Evolutionary conservation across 805 yeast genomes (phyloP).

Genomic region (Candida ipomoeae): DNA sequence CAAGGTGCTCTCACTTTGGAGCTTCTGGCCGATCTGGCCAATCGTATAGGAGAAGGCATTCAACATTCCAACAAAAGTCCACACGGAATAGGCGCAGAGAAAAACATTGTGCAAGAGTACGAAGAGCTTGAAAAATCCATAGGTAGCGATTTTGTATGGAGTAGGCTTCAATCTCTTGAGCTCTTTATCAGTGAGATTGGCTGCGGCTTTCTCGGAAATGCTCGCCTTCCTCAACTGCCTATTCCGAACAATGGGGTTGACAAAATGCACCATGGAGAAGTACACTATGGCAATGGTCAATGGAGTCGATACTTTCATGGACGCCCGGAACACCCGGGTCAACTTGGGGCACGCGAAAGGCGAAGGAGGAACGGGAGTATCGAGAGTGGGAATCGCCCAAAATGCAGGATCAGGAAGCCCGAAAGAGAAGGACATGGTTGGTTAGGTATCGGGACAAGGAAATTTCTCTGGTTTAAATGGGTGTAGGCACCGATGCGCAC

Average conservation of each 20-base stretch:
- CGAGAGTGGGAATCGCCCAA: slow-evolving; percentile 29
- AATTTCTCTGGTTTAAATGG: not conserved
- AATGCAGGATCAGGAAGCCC: slow-evolving; percentile 33
- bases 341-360: slow-evolving; percentile 32
- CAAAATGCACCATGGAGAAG: slow-evolving; percentile 52
- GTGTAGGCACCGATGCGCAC: slow-evolving; percentile 2
- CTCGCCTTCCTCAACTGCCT: slow-evolving; percentile 40
- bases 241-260: slow-evolving; percentile 45
- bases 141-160: slow-evolving; percentile 47
- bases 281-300: slow-evolving; percentile 54
- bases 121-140: slow-evolving; percentile 45
- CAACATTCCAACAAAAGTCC: slow-evolving; percentile 70
- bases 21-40: slow-evolving; percentile 14
- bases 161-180: slow-evolving; percentile 45
- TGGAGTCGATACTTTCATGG: slow-evolving; percentile 52
- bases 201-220: slow-evolving; percentile 15
- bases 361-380: slow-evolving; percentile 29
- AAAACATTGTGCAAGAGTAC: slow-evolving; percentile 59
- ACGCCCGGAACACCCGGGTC: slow-evolving; percentile 31
- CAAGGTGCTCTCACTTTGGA: slow-evolving; percentile 21
- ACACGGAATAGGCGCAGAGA: slow-evolving; percentile 61
- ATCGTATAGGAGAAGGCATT: slow-evolving; percentile 43
- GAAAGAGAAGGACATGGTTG: slow-evolving; percentile 20
- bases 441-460: not conserved
- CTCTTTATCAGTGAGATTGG: slow-evolving; percentile 18